Conservation (phyloP, 108 stramenopile genomes). For the Nitzschia sp. region DNA sequence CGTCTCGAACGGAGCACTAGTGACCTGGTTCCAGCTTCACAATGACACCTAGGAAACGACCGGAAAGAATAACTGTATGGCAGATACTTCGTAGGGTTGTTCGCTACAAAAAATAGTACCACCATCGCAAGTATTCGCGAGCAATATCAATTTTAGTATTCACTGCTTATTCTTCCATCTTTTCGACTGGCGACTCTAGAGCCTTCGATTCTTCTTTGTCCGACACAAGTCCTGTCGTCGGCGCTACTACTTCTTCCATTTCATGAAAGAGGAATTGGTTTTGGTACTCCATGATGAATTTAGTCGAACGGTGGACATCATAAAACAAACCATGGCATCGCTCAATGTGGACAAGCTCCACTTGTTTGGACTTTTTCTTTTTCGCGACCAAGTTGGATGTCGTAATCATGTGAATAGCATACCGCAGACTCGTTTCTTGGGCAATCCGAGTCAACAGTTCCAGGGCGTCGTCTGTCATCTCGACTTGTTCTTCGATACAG, state of each 20-base stretch:
- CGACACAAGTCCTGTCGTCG: not conserved
- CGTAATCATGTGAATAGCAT: slow-evolving; percentile 99
- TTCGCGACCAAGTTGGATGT: slow-evolving; percentile 84
- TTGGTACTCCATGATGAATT: slow-evolving; percentile 99
- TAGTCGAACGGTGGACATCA: slow-evolving; percentile 97
- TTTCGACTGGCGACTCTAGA: too few relatives aligned
- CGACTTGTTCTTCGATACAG: slow-evolving; percentile 97
- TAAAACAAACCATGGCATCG: slow-evolving; percentile 93
- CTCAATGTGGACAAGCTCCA: slow-evolving; percentile 89
- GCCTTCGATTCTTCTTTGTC: slow-evolving; percentile 13
- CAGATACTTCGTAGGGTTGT: too few relatives aligned
- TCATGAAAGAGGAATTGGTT: slow-evolving; percentile 94
- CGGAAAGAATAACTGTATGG: too few relatives aligned
- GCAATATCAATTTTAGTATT: too few relatives aligned
- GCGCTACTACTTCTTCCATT: slow-evolving; percentile 14
- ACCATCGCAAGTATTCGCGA: too few relatives aligned
- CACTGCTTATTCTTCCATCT: slow-evolving; percentile 31
- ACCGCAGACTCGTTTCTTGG: slow-evolving; percentile 95
- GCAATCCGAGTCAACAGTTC: slow-evolving; percentile 96
- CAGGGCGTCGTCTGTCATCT: slow-evolving; percentile 94
- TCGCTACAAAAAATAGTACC: too few relatives aligned
- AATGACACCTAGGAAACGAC: too few relatives aligned
- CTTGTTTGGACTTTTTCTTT: slow-evolving; percentile 88
- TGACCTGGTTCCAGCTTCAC: not conserved
- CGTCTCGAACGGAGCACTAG: slow-evolving; percentile 8